Conservation (phyloP, 2,329 filamentous ascomycete genomes). For the Botryotinia convoluta region DNA sequence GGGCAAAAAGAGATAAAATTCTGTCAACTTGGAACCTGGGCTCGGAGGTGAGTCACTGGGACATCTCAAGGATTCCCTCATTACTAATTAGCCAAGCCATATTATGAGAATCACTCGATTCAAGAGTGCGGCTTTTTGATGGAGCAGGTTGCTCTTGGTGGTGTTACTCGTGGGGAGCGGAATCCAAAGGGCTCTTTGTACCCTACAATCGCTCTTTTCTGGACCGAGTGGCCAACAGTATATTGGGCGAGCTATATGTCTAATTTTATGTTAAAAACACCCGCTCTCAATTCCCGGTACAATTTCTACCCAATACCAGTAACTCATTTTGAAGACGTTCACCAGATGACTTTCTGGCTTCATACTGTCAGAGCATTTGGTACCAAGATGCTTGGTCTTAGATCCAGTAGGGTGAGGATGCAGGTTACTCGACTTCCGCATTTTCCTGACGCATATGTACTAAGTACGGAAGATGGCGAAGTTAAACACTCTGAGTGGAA, state of each 20-base stretch:
- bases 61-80: neutral
- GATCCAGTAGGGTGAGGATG: neutral
- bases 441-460: no score
- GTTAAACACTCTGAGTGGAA: neutral
- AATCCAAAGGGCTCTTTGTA: neutral
- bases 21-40: neutral
- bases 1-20: neutral
- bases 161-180: neutral
- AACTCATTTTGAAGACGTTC: conserved; percentile 2
- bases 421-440: neutral
- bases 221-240: neutral
- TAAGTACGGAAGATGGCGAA: neutral
- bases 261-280: neutral
- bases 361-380: neutral
- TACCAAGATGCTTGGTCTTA: neutral
- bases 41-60: neutral
- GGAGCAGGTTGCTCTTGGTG: neutral
- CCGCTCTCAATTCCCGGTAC: neutral
- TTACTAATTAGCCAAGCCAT: neutral
- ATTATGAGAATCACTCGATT: neutral
- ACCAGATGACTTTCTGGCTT: conserved; percentile 5
- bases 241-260: neutral
- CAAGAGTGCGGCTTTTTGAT: neutral
- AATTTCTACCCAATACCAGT: conserved; percentile 6
- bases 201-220: conserved; percentile 1